Conservation (phyloP, 257 asterid species). For the Solanum appendiculatum region DNA sequence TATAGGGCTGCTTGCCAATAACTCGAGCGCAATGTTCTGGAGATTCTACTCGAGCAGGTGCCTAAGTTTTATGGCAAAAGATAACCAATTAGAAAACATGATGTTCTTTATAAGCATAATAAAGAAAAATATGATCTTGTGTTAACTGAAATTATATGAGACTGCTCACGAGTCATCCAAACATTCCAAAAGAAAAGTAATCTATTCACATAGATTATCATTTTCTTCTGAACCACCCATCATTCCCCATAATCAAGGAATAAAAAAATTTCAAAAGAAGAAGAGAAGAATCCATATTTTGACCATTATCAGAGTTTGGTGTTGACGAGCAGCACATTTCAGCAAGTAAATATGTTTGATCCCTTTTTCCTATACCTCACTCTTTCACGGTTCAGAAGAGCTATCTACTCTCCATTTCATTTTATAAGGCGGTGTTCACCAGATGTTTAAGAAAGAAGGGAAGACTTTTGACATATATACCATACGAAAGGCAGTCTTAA, state of each 20-base stretch:
- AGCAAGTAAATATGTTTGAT: background rate
- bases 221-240: background rate
- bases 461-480: background rate
- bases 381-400: background rate
- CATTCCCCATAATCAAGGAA: background rate
- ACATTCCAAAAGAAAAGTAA: background rate
- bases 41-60: slow-evolving; percentile 79
- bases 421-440: background rate
- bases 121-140: background rate
- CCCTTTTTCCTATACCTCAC: background rate
- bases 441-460: background rate
- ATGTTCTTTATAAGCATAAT: background rate
- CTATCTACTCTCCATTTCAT: background rate
- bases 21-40: slow-evolving; percentile 85
- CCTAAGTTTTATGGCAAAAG: slow-evolving; percentile 32
- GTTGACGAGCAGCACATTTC: background rate
- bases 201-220: background rate
- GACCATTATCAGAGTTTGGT: background rate
- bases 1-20: slow-evolving; percentile 37
- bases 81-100: background rate
- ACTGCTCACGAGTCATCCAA: background rate
- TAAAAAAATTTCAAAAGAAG: background rate
- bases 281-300: background rate
- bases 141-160: background rate
- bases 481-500: background rate